A percentile compares a stretch with the other conserved stretches of the same genome.
These are phyloP conservation scores for Candida corydali DNA, from an alignment of 805 yeast genomes.

Conservation along the genomic window DNA sequence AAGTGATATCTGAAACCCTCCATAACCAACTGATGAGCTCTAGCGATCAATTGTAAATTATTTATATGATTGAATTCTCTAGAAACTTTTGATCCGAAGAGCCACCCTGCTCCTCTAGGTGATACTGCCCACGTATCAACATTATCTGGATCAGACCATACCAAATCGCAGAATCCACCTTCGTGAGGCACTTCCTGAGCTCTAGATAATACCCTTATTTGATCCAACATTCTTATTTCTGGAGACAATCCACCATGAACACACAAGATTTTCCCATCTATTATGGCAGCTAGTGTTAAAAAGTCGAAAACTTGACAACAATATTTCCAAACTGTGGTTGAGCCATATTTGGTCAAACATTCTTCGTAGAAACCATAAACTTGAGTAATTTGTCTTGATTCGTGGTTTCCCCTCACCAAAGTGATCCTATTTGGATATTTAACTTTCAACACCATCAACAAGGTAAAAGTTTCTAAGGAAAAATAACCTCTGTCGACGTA, in stretches of 20 bases:
- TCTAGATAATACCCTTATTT: constrained; percentile 86
- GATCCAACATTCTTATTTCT: constrained; percentile 95
- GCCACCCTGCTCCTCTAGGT: constrained; percentile 98
- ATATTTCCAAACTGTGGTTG: constrained; percentile 93
- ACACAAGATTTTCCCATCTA: constrained; percentile 90
- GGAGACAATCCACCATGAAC: constrained; percentile 98
- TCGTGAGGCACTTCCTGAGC: constrained; percentile 99
- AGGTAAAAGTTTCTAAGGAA: constrained; percentile 87
- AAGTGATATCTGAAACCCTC: constrained; percentile 97
- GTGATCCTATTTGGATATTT: constrained; percentile 83
- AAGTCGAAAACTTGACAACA: constrained; percentile 96
- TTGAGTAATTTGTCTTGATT: constrained; percentile 95
- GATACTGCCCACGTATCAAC: constrained; percentile 98
- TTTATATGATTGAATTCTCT: constrained; percentile 95
- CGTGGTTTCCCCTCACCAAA: constrained; percentile 96
- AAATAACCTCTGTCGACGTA: constrained; percentile 98
- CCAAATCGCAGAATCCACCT: constrained; percentile 96
- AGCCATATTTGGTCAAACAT: constrained; percentile 87
- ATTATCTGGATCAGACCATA: constrained; percentile 98
- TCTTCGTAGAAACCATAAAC: constrained; percentile 98
- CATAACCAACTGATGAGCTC: constrained; percentile 98
- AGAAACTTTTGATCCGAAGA: constrained; percentile 90
- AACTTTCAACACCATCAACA: constrained; percentile 89
- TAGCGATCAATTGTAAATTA: constrained; percentile 79
- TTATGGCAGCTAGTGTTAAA: constrained; percentile 89